phyloP scores from a whole-genome alignment of 164 flowering plant species.

The Berberis vulgaris region DNA sequence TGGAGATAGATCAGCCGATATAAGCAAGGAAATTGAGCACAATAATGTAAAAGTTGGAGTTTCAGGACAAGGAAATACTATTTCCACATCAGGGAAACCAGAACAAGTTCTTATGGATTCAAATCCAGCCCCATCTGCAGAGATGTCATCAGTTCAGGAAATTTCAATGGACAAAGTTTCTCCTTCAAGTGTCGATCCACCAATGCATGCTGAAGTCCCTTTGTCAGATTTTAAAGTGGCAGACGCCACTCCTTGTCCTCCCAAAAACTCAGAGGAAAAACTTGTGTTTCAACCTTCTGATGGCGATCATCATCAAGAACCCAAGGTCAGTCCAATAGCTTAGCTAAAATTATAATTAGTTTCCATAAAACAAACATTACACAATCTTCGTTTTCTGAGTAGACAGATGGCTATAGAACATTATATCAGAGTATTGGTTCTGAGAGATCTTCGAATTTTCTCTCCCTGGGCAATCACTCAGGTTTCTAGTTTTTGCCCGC shows the following conservation, averaged over 20 bases:
- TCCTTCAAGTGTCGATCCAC: slow-evolving; percentile 9
- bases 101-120: not conserved
- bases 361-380: too few relatives aligned
- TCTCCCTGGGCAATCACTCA: too few relatives aligned
- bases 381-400: too few relatives aligned
- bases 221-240: slow-evolving; percentile 4
- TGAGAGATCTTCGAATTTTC: too few relatives aligned
- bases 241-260: slow-evolving; percentile 3
- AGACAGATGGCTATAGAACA: too few relatives aligned
- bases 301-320: slow-evolving; percentile 17
- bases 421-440: too few relatives aligned
- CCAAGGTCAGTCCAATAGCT: slow-evolving; percentile 24
- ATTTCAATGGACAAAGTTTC: slow-evolving; percentile 1
- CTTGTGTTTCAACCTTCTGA: slow-evolving; percentile 11
- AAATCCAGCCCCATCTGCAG: not conserved
- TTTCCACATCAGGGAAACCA: too few relatives aligned
- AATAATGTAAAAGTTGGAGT: slow-evolving; percentile 8
- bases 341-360: too few relatives aligned
- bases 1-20: not conserved
- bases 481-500: too few relatives aligned
- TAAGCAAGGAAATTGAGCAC: slow-evolving; percentile 23
- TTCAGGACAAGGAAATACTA: not conserved
- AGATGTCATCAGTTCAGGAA: not conserved
- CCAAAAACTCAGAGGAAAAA: not conserved
- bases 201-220: not conserved